Conservation (phyloP, 2,329 filamentous ascomycete species). For the Podosphaera fusca region DNA sequence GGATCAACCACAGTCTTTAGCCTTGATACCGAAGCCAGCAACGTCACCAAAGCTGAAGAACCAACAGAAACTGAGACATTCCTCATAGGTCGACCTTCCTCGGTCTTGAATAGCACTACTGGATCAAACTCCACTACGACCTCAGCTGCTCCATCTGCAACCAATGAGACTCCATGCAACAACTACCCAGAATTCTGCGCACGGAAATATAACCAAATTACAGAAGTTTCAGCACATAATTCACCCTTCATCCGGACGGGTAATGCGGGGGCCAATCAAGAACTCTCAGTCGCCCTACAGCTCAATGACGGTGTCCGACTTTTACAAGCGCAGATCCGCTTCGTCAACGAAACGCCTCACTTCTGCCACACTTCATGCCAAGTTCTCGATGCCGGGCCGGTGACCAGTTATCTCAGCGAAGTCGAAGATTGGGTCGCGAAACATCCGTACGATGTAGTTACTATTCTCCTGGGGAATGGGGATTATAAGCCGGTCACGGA, state of each 20-base stretch:
- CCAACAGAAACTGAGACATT: conserved; percentile 19
- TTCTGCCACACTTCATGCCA: conserved; percentile 76
- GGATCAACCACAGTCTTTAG: conserved; percentile 13
- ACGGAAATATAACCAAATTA: conserved; percentile 62
- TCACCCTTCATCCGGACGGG: conserved; percentile 50
- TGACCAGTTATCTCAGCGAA: conserved; percentile 45
- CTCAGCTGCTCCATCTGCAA: conserved; percentile 22
- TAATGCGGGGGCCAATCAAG: conserved; percentile 57
- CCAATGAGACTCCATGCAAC: conserved; percentile 63
- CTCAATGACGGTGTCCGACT: conserved; percentile 54
- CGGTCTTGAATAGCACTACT: conserved; percentile 21
- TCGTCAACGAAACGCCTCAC: conserved; percentile 36
- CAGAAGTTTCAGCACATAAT: conserved; percentile 57
- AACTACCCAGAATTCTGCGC: conserved; percentile 53
- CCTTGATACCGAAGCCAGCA: conserved; percentile 6
- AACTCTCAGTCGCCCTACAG: conserved; percentile 41
- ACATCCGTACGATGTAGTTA: conserved; percentile 73
- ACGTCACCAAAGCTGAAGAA: conserved; percentile 13
- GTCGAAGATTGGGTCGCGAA: conserved; percentile 49
- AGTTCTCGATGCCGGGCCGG: conserved; percentile 57
- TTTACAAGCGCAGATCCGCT: conserved; percentile 40
- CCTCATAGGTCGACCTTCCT: conserved; percentile 15
- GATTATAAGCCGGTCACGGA: conserved; percentile 41
- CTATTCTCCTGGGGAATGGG: conserved; percentile 65
- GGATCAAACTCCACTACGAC: conserved; percentile 24